A percentile compares a stretch with the other conserved stretches of the same genome.
Conservation (phyloP, 352 stramenopile species). For the Phytophthora cactorum region DNA sequence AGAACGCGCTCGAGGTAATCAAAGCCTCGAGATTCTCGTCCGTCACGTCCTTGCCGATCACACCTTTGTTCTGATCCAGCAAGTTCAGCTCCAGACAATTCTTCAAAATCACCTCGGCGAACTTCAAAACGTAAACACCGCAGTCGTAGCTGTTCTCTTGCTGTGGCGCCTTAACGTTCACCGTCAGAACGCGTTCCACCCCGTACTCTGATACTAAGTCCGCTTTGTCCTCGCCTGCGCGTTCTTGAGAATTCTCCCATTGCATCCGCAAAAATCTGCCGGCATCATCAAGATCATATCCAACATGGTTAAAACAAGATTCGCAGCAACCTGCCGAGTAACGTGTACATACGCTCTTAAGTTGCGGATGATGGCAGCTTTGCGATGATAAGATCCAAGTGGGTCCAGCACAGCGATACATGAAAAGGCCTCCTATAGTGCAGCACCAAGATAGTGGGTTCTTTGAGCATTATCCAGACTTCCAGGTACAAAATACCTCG, state of each 20-base stretch:
- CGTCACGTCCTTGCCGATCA: constrained; percentile 47
- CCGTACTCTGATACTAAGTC: constrained; percentile 36
- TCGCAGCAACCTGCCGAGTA: no score
- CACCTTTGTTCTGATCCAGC: constrained; percentile 32
- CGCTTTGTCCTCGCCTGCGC: constrained; percentile 6
- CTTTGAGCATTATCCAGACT: not conserved
- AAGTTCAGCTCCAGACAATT: constrained; percentile 40
- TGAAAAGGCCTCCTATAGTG: constrained; percentile 42
- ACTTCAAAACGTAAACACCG: constrained; percentile 72
- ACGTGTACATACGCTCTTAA: constrained; percentile 53
- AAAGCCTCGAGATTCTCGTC: constrained; percentile 48
- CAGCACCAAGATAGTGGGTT: not conserved
- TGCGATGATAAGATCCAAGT: constrained; percentile 75
- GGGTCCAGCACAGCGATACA: constrained; percentile 77
- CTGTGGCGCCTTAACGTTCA: constrained; percentile 50
- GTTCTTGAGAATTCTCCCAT: constrained; percentile 46
- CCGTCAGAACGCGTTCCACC: constrained; percentile 38
- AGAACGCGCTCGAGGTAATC: constrained; percentile 48
- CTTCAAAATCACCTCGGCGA: constrained; percentile 60
- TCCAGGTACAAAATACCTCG: constrained; percentile 28
- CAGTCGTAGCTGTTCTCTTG: constrained; percentile 77
- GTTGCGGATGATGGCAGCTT: constrained; percentile 57
- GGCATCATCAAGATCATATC: not conserved
- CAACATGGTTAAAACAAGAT: no score
- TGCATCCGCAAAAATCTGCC: constrained; percentile 57